A percentile compares a stretch with the other conserved stretches of the same genome.
phyloP scores from a whole-genome alignment of 345 rosid species.

The Gossypium anomalum region DNA sequence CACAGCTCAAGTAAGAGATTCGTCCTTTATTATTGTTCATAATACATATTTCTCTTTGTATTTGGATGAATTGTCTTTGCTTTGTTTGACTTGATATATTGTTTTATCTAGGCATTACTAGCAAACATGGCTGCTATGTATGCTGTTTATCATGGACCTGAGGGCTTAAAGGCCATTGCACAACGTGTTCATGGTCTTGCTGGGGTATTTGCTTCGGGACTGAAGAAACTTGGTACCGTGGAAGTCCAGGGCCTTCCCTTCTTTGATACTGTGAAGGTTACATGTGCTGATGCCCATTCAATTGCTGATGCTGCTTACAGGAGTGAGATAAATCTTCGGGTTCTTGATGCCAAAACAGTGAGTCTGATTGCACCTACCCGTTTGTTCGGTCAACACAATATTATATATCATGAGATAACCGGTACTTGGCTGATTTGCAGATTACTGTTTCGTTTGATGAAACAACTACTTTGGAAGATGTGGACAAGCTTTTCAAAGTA shows the following conservation, averaged over 20 bases:
- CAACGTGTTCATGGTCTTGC: constrained; percentile 96
- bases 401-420: constrained; percentile 11
- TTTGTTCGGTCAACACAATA: neutral
- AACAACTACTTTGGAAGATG: constrained; percentile 93
- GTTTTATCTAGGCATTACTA: constrained; percentile 67
- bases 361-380: constrained; percentile 29
- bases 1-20: constrained; percentile 86
- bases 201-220: constrained; percentile 69
- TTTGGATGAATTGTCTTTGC: constrained; percentile 9
- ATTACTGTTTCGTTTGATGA: constrained; percentile 92
- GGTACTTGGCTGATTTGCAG: constrained; percentile 37
- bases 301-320: constrained; percentile 73
- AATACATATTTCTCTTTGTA: neutral
- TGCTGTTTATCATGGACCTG: constrained; percentile 98
- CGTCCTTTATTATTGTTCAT: neutral
- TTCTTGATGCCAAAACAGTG: constrained; percentile 77
- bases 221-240: constrained; percentile 82
- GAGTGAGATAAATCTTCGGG: constrained; percentile 70
- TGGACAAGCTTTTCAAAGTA: constrained; percentile 70
- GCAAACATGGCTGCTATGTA: constrained; percentile 99
- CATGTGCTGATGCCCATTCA: constrained; percentile 72
- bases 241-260: constrained; percentile 85
- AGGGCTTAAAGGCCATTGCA: constrained; percentile 73
- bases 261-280: constrained; percentile 94
- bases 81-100: constrained; percentile 22